Evolutionary conservation across 768 basidiomycete genomes (phyloP).

Genomic region (Candolleomyces aberdarensis): DNA sequence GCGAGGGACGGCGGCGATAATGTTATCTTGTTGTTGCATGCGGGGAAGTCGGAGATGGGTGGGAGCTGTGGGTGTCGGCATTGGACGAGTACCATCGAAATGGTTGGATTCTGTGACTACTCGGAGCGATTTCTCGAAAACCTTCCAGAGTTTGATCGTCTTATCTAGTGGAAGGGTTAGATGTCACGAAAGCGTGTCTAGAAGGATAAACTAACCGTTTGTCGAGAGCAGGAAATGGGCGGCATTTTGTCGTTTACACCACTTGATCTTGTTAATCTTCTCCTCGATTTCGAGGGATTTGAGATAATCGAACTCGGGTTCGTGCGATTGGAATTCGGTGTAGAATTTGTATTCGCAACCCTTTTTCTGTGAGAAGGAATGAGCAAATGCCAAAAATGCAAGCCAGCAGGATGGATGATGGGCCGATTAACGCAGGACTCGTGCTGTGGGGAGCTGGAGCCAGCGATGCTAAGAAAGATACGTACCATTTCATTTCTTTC

Average conservation of each 20-base stretch:
- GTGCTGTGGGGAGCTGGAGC: conserved; percentile 10
- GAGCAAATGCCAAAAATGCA: conserved; percentile 14
- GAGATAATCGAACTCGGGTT: conserved; percentile 99
- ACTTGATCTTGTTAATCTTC: conserved; percentile 99
- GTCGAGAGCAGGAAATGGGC: conserved; percentile 97
- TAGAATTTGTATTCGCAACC: conserved; percentile 99
- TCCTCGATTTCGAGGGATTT: conserved; percentile 99
- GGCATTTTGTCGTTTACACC: conserved; percentile 97
- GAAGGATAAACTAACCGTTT: conserved; percentile 64
- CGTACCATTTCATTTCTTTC: conserved; percentile 94
- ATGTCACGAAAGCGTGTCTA: conserved; percentile 2
- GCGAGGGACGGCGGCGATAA: conserved; percentile 96
- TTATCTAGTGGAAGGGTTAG: conserved; percentile 64
- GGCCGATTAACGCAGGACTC: not conserved
- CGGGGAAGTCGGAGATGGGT: conserved; percentile 82
- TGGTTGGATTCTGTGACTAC: conserved; percentile 98
- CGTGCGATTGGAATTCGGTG: conserved; percentile 99
- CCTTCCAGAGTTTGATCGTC: conserved; percentile 99
- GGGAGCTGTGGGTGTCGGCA: conserved; percentile 56
- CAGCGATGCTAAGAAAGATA: conserved; percentile 16
- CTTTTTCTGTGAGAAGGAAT: conserved; percentile 70
- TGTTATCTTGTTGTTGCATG: conserved; percentile 93
- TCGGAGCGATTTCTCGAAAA: conserved; percentile 96
- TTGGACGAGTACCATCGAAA: conserved; percentile 68
- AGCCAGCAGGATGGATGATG: conserved; percentile 9